These are phyloP conservation scores for Nannizzia gypsea DNA, from an alignment of 2,329 filamentous ascomycete species.

Conservation along the genomic window DNA sequence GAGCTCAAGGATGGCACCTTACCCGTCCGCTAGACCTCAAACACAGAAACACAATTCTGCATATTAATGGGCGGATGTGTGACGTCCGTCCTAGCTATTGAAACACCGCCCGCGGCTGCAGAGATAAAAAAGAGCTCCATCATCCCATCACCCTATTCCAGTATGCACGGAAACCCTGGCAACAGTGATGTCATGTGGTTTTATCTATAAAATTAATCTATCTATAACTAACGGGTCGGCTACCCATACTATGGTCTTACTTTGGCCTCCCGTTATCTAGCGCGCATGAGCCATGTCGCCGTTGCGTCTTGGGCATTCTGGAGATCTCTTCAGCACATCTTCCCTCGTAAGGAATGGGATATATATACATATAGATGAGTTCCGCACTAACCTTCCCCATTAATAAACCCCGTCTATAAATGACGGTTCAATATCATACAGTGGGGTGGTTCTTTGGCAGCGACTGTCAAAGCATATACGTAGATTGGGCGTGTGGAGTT, in stretches of 20 bases:
- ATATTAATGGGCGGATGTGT: background rate
- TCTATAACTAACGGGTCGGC: background rate
- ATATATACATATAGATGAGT: background rate
- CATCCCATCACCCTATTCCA: background rate
- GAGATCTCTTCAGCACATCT: background rate
- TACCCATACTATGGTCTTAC: background rate
- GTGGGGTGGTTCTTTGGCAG: background rate
- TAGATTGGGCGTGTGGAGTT: background rate
- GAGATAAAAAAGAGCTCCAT: background rate
- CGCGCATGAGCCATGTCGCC: background rate
- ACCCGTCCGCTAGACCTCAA: background rate
- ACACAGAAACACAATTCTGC: background rate
- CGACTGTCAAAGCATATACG: background rate
- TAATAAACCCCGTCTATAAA: background rate
- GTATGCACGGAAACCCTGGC: background rate
- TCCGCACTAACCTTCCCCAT: background rate
- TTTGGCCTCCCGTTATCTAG: background rate
- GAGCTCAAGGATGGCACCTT: background rate
- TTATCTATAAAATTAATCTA: background rate
- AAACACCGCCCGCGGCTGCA: background rate
- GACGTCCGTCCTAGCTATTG: background rate
- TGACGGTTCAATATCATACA: background rate
- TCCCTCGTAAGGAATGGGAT: background rate
- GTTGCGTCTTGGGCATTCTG: background rate
- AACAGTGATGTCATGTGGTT: background rate